phyloP scores from a whole-genome alignment of 371 early-diverging fungal species.

The Dichotomocladium elegans region DNA sequence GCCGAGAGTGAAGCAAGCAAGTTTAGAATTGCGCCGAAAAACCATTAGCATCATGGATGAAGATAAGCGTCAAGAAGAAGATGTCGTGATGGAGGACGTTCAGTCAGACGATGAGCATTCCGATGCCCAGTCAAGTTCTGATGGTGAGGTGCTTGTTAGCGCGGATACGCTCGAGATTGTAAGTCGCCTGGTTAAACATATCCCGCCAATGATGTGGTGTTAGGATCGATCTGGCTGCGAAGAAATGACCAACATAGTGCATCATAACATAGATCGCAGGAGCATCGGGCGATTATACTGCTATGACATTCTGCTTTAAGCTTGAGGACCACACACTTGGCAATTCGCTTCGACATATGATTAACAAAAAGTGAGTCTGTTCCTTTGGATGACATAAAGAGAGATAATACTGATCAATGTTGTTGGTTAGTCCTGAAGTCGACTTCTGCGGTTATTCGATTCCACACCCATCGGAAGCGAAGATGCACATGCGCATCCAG shows the following conservation, averaged over 20 bases:
- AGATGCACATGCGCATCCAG: constrained; percentile 94
- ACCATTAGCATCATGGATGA: background rate
- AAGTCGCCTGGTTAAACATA: constrained; percentile 12
- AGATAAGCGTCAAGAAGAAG: constrained; percentile 13
- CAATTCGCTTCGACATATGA: constrained; percentile 87
- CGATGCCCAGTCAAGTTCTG: constrained; percentile 29
- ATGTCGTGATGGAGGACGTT: constrained; percentile 16
- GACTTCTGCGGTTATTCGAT: constrained; percentile 98
- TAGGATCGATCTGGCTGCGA: background rate
- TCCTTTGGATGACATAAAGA: background rate
- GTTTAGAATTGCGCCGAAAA: background rate
- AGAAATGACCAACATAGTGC: no score
- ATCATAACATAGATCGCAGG: constrained; percentile 52
- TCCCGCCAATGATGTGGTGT: no score
- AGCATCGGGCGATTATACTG: constrained; percentile 66
- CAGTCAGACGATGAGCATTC: constrained; percentile 26
- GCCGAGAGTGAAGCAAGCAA: background rate
- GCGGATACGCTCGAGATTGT: constrained; percentile 55
- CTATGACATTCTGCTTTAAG: constrained; percentile 82
- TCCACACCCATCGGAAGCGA: constrained; percentile 99
- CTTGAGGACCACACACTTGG: constrained; percentile 98
- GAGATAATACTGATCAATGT: background rate
- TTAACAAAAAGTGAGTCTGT: constrained; percentile 87
- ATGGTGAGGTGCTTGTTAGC: constrained; percentile 23
- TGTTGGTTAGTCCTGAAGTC: constrained; percentile 69